These are phyloP conservation scores for Blastocladiella emersonii DNA, from an alignment of 371 early-diverging fungal genomes.

Conservation along the genomic window DNA sequence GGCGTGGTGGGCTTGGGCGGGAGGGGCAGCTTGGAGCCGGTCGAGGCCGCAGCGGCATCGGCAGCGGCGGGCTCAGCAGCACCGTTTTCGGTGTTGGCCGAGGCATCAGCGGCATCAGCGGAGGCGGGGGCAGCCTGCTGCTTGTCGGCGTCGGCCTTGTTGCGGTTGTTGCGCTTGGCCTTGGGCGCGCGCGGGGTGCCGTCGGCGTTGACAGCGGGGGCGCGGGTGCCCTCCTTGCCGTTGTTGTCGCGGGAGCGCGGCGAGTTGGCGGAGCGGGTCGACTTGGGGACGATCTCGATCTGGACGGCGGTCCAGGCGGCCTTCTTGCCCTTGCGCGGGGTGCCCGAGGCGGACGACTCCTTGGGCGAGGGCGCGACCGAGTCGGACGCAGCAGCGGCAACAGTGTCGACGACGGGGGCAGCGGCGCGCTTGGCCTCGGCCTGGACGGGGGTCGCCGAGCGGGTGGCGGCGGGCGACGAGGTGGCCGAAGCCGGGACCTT, in stretches of 20 bases:
- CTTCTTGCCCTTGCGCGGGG: constrained; percentile 1
- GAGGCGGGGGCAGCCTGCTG: too few relatives aligned
- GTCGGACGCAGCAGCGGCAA: not conserved
- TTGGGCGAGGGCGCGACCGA: not conserved
- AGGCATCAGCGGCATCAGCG: too few relatives aligned
- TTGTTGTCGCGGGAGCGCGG: too few relatives aligned
- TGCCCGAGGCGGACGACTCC: not conserved
- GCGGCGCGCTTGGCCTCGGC: not conserved
- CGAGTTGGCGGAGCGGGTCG: not conserved
- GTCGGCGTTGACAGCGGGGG: not conserved
- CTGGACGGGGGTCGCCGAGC: not conserved
- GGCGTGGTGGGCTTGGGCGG: not conserved
- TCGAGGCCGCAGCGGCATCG: too few relatives aligned
- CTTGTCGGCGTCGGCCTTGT: too few relatives aligned
- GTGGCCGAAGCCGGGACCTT: not conserved
- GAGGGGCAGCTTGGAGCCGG: not conserved
- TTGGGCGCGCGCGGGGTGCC: not conserved
- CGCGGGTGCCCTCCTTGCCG: not conserved
- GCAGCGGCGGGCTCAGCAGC: too few relatives aligned
- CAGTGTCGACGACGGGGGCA: not conserved
- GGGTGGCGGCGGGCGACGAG: not conserved
- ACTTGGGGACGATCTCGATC: not conserved
- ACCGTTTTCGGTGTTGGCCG: too few relatives aligned
- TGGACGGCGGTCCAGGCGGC: not conserved
- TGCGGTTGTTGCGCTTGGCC: too few relatives aligned